Conservation (phyloP, 2,329 filamentous ascomycete genomes). For the Penicillium sp. region DNA sequence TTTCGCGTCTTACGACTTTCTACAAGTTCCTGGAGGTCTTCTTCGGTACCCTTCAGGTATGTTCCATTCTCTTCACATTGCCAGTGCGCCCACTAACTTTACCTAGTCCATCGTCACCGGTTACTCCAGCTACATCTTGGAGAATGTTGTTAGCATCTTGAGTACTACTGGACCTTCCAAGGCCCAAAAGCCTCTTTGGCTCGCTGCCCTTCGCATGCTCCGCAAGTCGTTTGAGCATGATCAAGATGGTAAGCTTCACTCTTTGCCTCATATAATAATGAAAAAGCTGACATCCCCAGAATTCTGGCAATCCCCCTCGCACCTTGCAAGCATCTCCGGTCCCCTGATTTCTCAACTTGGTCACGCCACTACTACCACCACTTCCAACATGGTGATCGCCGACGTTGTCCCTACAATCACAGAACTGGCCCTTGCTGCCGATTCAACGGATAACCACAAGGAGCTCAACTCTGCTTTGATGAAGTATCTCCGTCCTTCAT, state of each 20-base stretch:
- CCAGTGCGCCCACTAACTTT: not conserved
- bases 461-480: conserved; percentile 79
- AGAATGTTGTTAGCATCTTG: conserved; percentile 70
- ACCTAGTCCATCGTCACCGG: conserved; percentile 80
- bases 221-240: conserved; percentile 80
- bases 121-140: conserved; percentile 83
- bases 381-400: conserved; percentile 49
- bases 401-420: conserved; percentile 74
- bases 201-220: conserved; percentile 70
- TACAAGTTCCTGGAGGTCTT: conserved; percentile 80
- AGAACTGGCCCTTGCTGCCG: conserved; percentile 76
- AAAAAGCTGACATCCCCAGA: conserved; percentile 43
- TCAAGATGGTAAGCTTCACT: conserved; percentile 64
- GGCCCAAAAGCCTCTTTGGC: conserved; percentile 64
- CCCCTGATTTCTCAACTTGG: conserved; percentile 71
- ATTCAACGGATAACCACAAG: conserved; percentile 88
- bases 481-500: conserved; percentile 69
- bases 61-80: conserved; percentile 2
- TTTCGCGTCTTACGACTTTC: conserved; percentile 70
- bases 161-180: conserved; percentile 40
- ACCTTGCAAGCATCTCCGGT: conserved; percentile 73
- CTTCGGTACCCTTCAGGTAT: conserved; percentile 76
- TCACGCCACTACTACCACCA: conserved; percentile 41
- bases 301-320: conserved; percentile 91
- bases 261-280: not conserved